Percentiles rank a stretch among this genome's conserved stretches.
These are phyloP conservation scores for Herpotrichia juniperi DNA, from an alignment of 2,329 filamentous ascomycete genomes.

Conservation along the genomic window DNA sequence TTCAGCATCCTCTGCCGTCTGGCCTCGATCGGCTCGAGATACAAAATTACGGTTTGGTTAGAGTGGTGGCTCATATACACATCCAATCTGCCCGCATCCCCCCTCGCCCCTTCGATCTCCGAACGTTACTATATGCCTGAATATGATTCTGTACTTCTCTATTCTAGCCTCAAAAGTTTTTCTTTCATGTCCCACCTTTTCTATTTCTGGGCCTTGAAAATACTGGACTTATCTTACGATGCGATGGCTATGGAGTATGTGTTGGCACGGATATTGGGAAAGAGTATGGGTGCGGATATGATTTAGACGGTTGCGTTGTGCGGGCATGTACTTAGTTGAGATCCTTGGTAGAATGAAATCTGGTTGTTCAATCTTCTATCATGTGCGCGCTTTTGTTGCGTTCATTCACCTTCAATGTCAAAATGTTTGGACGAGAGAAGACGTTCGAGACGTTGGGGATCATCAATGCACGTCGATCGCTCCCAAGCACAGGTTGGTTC, in stretches of 20 bases:
- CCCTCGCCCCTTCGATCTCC: not conserved
- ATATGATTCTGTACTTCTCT: slow-evolving; percentile 24
- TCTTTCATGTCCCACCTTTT: slow-evolving; percentile 25
- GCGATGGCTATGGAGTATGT: slow-evolving; percentile 9
- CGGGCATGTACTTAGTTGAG: slow-evolving; percentile 40
- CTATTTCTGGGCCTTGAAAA: slow-evolving; percentile 26
- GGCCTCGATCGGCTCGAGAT: slow-evolving; percentile 8
- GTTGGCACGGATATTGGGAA: slow-evolving; percentile 3
- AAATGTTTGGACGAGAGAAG: not conserved
- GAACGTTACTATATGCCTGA: slow-evolving; percentile 21
- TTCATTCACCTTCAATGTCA: not conserved
- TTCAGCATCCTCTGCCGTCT: slow-evolving; percentile 15
- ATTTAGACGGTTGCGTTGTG: slow-evolving; percentile 36
- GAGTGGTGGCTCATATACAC: slow-evolving; percentile 11
- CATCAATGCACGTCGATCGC: slow-evolving; percentile 7
- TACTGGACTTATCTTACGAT: slow-evolving; percentile 21
- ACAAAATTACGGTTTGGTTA: slow-evolving; percentile 16
- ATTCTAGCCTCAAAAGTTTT: slow-evolving; percentile 41
- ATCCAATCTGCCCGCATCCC: not conserved
- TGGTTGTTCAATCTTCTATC: slow-evolving; percentile 23
- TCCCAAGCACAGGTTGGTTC: not conserved
- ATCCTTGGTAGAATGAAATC: slow-evolving; percentile 31
- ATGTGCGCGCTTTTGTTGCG: not conserved
- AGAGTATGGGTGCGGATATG: slow-evolving; percentile 12
- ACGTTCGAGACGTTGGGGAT: not conserved